Conservation (phyloP, 1,284 basidiomycete genomes). For the Tilletia horrida region DNA sequence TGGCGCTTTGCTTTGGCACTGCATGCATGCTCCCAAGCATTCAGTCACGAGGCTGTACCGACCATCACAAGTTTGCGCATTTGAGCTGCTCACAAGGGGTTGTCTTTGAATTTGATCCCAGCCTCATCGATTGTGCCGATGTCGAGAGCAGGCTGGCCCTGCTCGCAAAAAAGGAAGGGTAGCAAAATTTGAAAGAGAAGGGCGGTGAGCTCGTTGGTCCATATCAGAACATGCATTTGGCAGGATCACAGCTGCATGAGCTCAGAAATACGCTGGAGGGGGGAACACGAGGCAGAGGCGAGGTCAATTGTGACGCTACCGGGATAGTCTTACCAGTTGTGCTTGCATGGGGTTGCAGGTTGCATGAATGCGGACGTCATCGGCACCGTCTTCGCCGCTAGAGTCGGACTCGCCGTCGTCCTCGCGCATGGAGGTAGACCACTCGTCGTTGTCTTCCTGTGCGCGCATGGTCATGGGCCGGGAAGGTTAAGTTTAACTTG, state of each 20-base stretch:
- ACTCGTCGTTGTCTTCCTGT: neutral
- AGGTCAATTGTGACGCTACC: neutral
- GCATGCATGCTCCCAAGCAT: too few relatives aligned
- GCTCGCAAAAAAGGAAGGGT: too few relatives aligned
- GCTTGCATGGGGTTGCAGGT: neutral
- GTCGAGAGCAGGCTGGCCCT: neutral
- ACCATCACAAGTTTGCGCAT: too few relatives aligned
- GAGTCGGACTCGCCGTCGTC: neutral
- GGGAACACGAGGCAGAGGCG: neutral
- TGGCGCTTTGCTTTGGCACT: too few relatives aligned
- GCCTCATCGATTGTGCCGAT: conserved; percentile 1
- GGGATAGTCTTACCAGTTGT: conserved; percentile 7
- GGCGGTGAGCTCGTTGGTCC: neutral
- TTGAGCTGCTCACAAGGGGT: conserved; percentile 18
- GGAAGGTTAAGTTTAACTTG: neutral
- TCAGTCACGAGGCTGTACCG: too few relatives aligned
- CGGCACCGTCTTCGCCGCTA: neutral
- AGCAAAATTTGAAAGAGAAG: neutral
- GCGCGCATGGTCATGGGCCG: neutral
- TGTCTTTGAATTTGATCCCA: neutral
- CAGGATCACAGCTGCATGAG: neutral
- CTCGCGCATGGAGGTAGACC: conserved; percentile 3
- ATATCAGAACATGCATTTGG: neutral
- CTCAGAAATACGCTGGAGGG: neutral
- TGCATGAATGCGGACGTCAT: neutral